Conservation (phyloP, 1,139 yeast genomes). For the Sugiyamaella neomexicana region DNA sequence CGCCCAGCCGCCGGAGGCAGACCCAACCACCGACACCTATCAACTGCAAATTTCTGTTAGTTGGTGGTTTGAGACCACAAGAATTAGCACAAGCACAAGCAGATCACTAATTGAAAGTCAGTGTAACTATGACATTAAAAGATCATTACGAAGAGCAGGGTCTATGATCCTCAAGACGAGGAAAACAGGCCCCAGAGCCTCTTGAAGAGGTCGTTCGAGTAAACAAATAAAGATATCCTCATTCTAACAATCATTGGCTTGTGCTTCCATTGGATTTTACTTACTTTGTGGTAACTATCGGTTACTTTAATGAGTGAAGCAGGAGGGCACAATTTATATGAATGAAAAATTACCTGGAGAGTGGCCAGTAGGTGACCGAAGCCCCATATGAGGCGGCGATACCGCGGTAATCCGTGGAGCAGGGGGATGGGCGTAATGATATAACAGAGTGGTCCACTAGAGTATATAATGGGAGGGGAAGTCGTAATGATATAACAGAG, state of each 20-base stretch:
- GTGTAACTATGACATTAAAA: constrained; percentile 58
- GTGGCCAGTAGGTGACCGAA: not conserved
- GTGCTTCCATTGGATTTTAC: not conserved
- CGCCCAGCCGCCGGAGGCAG: too few species aligned
- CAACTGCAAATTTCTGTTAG: not conserved
- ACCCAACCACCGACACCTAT: too few species aligned
- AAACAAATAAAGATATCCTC: constrained; percentile 25
- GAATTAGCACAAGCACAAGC: not conserved
- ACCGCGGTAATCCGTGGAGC: too few species aligned
- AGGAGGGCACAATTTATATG: not conserved
- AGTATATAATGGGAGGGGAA: not conserved
- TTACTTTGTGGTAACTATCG: not conserved
- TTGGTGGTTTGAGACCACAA: not conserved
- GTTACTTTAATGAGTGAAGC: too few species aligned
- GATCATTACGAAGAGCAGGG: constrained; percentile 44
- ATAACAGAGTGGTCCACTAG: too few species aligned
- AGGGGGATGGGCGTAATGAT: not conserved
- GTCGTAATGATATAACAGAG: not conserved
- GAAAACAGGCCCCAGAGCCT: constrained; percentile 17
- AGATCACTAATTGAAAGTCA: constrained; percentile 38
- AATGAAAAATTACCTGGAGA: not conserved
- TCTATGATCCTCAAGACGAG: constrained; percentile 37
- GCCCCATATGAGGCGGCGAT: not conserved
- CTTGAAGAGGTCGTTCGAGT: constrained; percentile 22
- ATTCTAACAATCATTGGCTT: constrained; percentile 17